A percentile compares a stretch with the other conserved stretches of the same genome.
Evolutionary conservation across 148 eudicot species (phyloP).

Genomic region (Vaccinium macrocarpon): DNA sequence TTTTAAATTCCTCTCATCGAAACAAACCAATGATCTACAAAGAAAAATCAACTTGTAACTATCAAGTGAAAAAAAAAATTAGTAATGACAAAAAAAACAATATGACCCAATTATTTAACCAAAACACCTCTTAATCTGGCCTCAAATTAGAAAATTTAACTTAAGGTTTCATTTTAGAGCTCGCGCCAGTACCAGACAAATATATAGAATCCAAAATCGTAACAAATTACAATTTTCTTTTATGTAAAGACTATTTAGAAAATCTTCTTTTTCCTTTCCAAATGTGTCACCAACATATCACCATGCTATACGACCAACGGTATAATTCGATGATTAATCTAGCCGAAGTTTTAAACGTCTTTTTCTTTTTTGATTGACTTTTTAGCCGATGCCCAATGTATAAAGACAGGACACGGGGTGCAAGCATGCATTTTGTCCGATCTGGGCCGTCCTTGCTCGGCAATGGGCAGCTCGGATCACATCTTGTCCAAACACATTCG

Average conservation of each 20-base stretch:
- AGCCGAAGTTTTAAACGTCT: not conserved
- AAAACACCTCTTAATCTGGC: not conserved
- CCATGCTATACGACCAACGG: not conserved
- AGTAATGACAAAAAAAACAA: too few relatives aligned
- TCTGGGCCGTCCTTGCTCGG: too few relatives aligned
- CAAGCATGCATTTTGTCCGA: too few relatives aligned
- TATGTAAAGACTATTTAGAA: not conserved
- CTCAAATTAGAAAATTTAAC: not conserved
- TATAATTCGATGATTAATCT: not conserved
- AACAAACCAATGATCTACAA: too few relatives aligned
- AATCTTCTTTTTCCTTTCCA: not conserved
- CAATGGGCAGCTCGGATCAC: too few relatives aligned
- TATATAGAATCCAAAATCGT: not conserved
- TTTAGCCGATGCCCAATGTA: not conserved
- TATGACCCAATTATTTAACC: not conserved
- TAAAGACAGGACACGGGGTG: too few relatives aligned
- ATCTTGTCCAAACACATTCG: too few relatives aligned
- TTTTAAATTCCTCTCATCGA: too few relatives aligned
- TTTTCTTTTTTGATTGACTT: not conserved
- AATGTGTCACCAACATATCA: not conserved
- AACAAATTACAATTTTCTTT: not conserved
- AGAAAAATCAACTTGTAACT: too few relatives aligned
- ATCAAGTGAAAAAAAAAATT: too few relatives aligned
- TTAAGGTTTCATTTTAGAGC: not conserved
- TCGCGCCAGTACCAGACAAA: not conserved